Percentiles rank a stretch among this genome's conserved stretches.
Evolutionary conservation across 2,329 filamentous ascomycete genomes (phyloP).

Genomic region (Colletotrichum endophyticum): DNA sequence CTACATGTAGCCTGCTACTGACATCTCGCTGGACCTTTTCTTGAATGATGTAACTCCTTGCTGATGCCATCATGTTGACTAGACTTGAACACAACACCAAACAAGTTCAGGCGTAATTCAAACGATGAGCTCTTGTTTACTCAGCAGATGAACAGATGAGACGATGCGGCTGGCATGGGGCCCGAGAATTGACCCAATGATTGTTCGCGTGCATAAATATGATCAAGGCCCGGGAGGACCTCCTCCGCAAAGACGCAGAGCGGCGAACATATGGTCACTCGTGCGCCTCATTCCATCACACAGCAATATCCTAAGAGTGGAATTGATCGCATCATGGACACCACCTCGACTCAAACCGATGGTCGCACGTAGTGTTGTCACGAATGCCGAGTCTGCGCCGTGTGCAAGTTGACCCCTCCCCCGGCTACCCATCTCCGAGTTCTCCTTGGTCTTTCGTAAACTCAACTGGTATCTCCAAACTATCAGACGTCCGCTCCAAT

Average conservation of each 20-base stretch:
- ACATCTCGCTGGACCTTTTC: not conserved
- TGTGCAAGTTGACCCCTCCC: not conserved
- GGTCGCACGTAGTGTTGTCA: not conserved
- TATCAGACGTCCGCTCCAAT: not conserved
- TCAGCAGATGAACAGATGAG: not conserved
- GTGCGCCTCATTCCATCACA: not conserved
- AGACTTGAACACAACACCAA: not conserved
- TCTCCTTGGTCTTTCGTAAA: not conserved
- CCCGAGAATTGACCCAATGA: not conserved
- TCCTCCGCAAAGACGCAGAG: not conserved
- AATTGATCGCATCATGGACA: not conserved
- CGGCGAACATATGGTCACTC: not conserved
- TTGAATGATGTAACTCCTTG: not conserved
- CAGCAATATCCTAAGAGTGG: not conserved
- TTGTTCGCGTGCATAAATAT: not conserved
- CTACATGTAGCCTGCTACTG: not conserved
- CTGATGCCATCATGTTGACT: not conserved
- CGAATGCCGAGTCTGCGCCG: not conserved
- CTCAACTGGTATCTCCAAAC: not conserved
- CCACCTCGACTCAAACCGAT: not conserved
- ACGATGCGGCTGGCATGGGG: not conserved
- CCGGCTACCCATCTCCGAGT: not conserved
- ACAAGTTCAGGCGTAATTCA: not conserved
- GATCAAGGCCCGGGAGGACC: not conserved
- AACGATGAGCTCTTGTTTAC: not conserved